Evolutionary conservation across 306 rosid species (phyloP).

Genomic region (Trichosanthes cucumerina): DNA sequence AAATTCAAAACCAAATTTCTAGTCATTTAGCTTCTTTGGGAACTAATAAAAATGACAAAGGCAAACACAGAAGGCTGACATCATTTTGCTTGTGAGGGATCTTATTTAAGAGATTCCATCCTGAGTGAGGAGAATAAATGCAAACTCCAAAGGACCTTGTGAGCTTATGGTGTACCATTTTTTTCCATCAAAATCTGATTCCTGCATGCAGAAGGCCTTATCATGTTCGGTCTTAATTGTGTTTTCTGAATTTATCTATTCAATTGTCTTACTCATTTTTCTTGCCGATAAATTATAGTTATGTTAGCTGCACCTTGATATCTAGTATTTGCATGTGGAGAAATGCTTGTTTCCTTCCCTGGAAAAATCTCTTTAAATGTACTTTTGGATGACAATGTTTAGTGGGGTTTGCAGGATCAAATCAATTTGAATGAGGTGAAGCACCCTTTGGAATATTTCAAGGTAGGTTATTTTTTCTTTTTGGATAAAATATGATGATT

Average conservation of each 20-base stretch:
- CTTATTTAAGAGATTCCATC: not conserved
- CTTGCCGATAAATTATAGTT: not conserved
- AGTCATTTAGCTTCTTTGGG: not conserved
- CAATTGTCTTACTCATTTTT: not conserved
- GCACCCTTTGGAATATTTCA: slow-evolving; percentile 66
- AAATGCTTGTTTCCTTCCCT: not conserved
- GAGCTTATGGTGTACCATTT: not conserved
- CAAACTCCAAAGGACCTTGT: not conserved
- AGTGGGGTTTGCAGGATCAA: slow-evolving; percentile 64
- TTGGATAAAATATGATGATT: not conserved
- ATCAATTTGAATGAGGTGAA: slow-evolving; percentile 74
- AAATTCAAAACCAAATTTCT: not conserved
- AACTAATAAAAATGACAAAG: not conserved
- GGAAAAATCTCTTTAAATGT: not conserved
- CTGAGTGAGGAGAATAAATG: not conserved
- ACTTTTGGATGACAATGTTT: slow-evolving; percentile 12
- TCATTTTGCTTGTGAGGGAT: not conserved
- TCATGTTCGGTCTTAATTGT: not conserved
- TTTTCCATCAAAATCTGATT: not conserved
- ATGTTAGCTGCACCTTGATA: not conserved
- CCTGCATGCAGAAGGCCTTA: not conserved
- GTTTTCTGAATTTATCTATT: not conserved
- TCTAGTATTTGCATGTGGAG: slow-evolving; percentile 14
- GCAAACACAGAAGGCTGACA: not conserved
- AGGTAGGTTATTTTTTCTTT: slow-evolving; percentile 33